Base-by-base conservation (phyloP, 805 yeast genomes). In the Candida maris region DNA sequence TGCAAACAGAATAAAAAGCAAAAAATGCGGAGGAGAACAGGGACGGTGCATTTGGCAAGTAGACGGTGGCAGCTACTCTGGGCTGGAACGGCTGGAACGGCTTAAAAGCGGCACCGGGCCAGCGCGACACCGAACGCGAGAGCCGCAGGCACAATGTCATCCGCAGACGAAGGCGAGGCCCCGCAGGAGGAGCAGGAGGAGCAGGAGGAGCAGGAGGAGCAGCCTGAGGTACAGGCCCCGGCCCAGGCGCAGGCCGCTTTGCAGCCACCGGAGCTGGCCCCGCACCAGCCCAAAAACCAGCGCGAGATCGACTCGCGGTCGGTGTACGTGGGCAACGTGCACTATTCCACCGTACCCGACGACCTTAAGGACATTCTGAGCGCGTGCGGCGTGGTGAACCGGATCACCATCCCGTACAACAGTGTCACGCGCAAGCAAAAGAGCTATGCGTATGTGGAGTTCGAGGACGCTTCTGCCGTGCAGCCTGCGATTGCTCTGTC, bases 391-490 rank as follows among this genome's bases (percentile, higher is more conserved):
- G 70, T 73, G 13, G 82, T 87, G 37, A 81, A 84, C 54, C 71
- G 95, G 48, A 87, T 87, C 22, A 85, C 93, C 5, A 85, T 87
- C 32, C 62, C 84, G 56, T 65, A 71, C 46, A 83, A 86, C 61
- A 78, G 76, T 58, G 65, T 64, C 49, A 77, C 89, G 0, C 91
- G 93, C 4, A 79, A 73, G 46, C 89, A 95, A 30, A 84, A 81
- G 59, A 95, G 96, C 3, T 85, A 71, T 62, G 95, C 95, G 0
- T 86, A 85, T 59, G 73, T 86, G 45, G 95, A 86, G 57, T 86
- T 84, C 54, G 77, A 80, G 24, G 79, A 75, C 52, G 73, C 71
- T 4, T 71, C 72, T 12, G 68, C 73, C 6, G 89, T 83, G 4
- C 64, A 73, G 15, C 68, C 73, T 42, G 94, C 95, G 2, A 64